phyloP scores from a whole-genome alignment of 1,284 basidiomycete genomes.

The Afroboletus lepidellus region DNA sequence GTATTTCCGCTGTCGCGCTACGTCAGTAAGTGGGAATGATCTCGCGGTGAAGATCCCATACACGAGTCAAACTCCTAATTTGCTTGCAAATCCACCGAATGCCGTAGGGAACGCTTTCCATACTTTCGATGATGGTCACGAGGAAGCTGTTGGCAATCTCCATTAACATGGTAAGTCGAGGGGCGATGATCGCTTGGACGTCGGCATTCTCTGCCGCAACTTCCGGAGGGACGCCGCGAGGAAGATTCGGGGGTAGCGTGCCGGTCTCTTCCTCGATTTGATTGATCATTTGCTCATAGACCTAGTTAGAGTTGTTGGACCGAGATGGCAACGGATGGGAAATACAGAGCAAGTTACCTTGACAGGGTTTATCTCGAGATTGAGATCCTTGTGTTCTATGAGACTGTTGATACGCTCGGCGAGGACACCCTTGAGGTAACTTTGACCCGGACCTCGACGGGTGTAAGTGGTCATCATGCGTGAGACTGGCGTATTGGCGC shows the following conservation, averaged over 20 bases:
- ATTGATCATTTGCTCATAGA: constrained; percentile 98
- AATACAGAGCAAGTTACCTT: constrained; percentile 59
- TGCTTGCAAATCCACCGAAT: constrained; percentile 99
- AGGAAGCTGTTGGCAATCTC: constrained; percentile 98
- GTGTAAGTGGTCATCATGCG: constrained; percentile 99
- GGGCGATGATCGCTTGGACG: constrained; percentile 96
- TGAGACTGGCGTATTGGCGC: constrained; percentile 98
- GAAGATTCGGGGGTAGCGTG: constrained; percentile 84
- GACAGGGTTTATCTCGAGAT: constrained; percentile 97
- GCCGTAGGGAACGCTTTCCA: constrained; percentile 97
- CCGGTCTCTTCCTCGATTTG: constrained; percentile 98
- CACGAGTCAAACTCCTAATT: constrained; percentile 92
- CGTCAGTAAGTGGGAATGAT: constrained; percentile 11
- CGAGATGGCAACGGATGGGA: background rate
- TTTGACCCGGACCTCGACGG: constrained; percentile 94
- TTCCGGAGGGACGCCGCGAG: constrained; percentile 90
- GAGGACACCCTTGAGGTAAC: constrained; percentile 94
- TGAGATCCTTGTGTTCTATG: constrained; percentile 97
- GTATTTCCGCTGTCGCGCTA: constrained; percentile 80
- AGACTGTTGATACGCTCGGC: constrained; percentile 97
- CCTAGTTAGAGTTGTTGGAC: constrained; percentile 42
- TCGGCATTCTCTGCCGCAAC: constrained; percentile 90
- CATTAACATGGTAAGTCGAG: constrained; percentile 96
- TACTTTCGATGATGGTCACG: constrained; percentile 95
- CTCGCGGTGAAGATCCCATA: constrained; percentile 38